Conservation (phyloP, 148 eudicot species). For the Tetragonia tetragonoides region DNA sequence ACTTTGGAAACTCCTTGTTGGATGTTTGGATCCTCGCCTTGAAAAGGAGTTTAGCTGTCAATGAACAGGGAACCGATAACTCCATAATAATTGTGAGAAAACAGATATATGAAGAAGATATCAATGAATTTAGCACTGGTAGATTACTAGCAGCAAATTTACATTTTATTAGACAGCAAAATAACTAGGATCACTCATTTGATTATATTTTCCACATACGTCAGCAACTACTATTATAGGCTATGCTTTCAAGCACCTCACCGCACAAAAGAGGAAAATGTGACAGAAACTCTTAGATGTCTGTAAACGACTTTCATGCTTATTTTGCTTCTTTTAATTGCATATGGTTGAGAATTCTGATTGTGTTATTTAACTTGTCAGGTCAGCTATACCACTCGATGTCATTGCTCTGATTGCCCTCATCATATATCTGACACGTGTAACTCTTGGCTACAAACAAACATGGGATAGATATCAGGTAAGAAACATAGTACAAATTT, state of each 20-base stretch:
- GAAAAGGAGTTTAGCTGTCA: not conserved
- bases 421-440: constrained; percentile 61
- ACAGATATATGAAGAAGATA: not conserved
- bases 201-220: not conserved
- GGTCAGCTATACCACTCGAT: constrained; percentile 83
- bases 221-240: not conserved
- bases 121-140: not conserved
- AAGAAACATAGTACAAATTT: constrained; percentile 20
- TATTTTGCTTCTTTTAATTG: constrained; percentile 1
- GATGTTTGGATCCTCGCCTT: not conserved
- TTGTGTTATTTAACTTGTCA: constrained; percentile 26
- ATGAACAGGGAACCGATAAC: not conserved
- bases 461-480: constrained; percentile 97
- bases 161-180: not conserved
- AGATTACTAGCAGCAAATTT: no score
- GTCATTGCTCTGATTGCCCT: constrained; percentile 78
- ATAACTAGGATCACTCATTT: not conserved
- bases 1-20: not conserved
- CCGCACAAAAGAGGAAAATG: not conserved
- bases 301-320: not conserved
- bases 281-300: not conserved
- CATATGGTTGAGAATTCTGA: not conserved
- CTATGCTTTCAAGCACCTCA: not conserved
- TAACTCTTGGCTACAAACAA: constrained; percentile 93
- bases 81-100: no score